Evolutionary conservation across 306 rosid genomes (phyloP), one percentile per base, ranked within the genome.

Genomic region (Astragalus membranaceus): DNA sequence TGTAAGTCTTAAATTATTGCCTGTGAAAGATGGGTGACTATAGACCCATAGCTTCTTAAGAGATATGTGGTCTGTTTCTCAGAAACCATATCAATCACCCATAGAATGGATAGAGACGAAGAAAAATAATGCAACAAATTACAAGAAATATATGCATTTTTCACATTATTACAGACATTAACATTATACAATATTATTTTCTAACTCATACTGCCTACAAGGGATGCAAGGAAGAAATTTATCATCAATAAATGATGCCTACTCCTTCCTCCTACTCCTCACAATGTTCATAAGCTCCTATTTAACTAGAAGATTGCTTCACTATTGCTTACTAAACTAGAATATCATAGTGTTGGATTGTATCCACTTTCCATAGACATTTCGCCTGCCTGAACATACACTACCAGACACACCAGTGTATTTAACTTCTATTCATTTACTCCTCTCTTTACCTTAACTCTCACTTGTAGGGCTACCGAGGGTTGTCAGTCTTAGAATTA

Each of bases 401-500:
- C 78, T 77, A 79, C 79, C 41, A 75, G 20, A 50, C 54, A 76
- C 44, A 64, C 35, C 49, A 51, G 57, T 46, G 79, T 12, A 16
- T 43, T 71, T 32, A 58, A 17, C 80, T 53, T 42, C 73, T 5
- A 36, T 52, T 64, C 37, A 44, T 15, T 44, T 17, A 42, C 49
- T 13, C 54, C 35, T 9, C 57, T 72, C 29, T 65, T 76, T 53
- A 64, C 20, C 37, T 68, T 74, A n/a, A n/a, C 57, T 5, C 5
- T 13, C 53, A 56, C 44, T 13, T 52, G 50, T 42, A 39, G 16
- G 16, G 54, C 62, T 62, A 79, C 17, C 77, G 65, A 64, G 46
- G 74, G 14, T 75, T 82, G 74, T 78, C 83, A 26, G 62, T 75
- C 82, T 80, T 85, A 3, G 85, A 75, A 73, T 78, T 70, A 61